Base-by-base conservation (phyloP, 345 rosid genomes). In the Jatropha curcas region DNA sequence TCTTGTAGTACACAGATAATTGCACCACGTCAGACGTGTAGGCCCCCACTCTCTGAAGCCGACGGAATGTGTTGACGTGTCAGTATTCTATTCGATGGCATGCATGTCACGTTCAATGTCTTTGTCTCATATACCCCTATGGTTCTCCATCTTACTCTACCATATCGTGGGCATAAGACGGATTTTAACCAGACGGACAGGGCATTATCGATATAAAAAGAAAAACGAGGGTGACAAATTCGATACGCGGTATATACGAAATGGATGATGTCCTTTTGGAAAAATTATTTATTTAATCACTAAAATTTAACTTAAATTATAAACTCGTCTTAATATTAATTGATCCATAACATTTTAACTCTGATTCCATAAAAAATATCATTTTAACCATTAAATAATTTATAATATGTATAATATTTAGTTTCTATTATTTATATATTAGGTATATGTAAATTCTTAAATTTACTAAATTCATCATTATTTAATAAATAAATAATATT, bases 171-270 rank as follows among this genome's bases (percentile, higher is more conserved):
- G 35, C 53, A 65, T 25, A 37, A 24, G 10, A 24, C n/a, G 35
- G 33, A 14, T n/a, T 62, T 62, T 12, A 24, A 10, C 9, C 24
- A 1, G 22, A 63, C 11, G 45, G 7, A 0, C 4, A 0, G 33
- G 48, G 30, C 45, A 67, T 11, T 20, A 4, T 33, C 4, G 71
- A 16, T 20, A 56, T 35, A 17, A 1, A n/a, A 53, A 4, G 3
- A 3, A 34, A 24, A 5, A 22, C 2, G 9, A 24, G 12, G 13
- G 14, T 17, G 52, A 51, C 19, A 22, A 31, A 35, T 35, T 2
- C 4, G n/a, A 58, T 43, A 70, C 73, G 22, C 73, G 65, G 73
- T 39, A 70, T 70, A 70, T 28, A 58, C 64, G 27, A 70, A 39
- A n/a, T n/a, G n/a, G n/a, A n/a, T n/a, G n/a, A n/a, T n/a, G n/a